These are phyloP conservation scores for Orbilia javanica DNA, from an alignment of 2,329 filamentous ascomycete species.

Conservation along the genomic window DNA sequence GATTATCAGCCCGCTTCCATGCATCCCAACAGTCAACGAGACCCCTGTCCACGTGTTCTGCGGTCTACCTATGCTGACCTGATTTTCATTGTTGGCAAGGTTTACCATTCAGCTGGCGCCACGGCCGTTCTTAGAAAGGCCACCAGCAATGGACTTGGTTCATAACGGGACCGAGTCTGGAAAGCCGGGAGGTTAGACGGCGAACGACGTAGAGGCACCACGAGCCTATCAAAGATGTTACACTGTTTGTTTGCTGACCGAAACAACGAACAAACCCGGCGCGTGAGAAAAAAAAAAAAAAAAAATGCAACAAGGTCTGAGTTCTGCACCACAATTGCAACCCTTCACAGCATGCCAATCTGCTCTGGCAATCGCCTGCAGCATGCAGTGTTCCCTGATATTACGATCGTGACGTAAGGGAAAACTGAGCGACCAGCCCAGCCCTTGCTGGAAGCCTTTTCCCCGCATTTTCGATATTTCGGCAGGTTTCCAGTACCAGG, in stretches of 20 bases:
- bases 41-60: not conserved
- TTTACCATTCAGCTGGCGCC: not conserved
- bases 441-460: not conserved
- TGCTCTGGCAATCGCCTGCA: not conserved
- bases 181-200: not conserved
- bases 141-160: no score
- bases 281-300: no score
- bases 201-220: not conserved
- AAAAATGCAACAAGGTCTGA: not conserved
- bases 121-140: no score
- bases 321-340: not conserved
- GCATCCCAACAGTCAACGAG: not conserved
- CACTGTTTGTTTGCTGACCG: not conserved
- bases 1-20: not conserved
- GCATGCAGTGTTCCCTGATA: slow-evolving; percentile 1
- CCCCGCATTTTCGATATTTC: slow-evolving; percentile 1
- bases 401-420: slow-evolving; percentile 3
- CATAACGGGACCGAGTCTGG: not conserved
- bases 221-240: not conserved
- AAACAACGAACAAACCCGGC: no score
- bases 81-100: not conserved
- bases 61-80: not conserved
- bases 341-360: not conserved
- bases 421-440: not conserved
- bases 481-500: not conserved